Conservation (phyloP, 2,329 filamentous ascomycete genomes). For the Cladophialophora psammophila region DNA sequence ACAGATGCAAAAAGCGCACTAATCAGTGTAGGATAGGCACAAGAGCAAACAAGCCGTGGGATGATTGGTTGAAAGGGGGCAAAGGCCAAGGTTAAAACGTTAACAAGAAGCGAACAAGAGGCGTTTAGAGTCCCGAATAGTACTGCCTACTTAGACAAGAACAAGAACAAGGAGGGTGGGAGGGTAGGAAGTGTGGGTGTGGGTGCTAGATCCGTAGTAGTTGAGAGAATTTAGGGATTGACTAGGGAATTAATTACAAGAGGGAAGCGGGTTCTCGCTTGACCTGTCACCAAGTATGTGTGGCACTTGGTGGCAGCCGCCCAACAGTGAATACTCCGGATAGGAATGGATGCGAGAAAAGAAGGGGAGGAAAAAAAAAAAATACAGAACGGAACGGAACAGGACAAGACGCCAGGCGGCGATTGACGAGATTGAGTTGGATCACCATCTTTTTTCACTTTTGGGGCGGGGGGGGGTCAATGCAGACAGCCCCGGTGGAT, state of each 20-base stretch:
- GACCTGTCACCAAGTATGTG: constrained; percentile 2
- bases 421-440: constrained; percentile 31
- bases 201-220: neutral
- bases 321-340: constrained; percentile 23
- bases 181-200: neutral
- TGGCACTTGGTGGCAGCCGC: constrained; percentile 18
- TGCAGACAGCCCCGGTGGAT: neutral
- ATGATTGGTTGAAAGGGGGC: constrained; percentile 14
- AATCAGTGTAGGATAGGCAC: constrained; percentile 9
- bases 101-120: constrained; percentile 22
- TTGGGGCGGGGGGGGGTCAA: no score
- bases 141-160: neutral
- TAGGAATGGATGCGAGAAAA: neutral
- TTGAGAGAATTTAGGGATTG: constrained; percentile 11
- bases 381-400: no score
- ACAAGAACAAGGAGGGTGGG: neutral
- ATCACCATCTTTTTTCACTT: constrained; percentile 2
- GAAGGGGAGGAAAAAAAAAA: neutral
- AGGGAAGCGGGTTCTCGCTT: constrained; percentile 32
- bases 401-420: neutral
- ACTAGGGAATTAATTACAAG: no score
- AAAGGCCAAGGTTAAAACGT: constrained; percentile 18
- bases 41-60: constrained; percentile 11
- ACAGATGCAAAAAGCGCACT: neutral
- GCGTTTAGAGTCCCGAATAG: constrained; percentile 19